phyloP scores from a whole-genome alignment of 2,329 filamentous ascomycete species.

The Neonectria hederae region DNA sequence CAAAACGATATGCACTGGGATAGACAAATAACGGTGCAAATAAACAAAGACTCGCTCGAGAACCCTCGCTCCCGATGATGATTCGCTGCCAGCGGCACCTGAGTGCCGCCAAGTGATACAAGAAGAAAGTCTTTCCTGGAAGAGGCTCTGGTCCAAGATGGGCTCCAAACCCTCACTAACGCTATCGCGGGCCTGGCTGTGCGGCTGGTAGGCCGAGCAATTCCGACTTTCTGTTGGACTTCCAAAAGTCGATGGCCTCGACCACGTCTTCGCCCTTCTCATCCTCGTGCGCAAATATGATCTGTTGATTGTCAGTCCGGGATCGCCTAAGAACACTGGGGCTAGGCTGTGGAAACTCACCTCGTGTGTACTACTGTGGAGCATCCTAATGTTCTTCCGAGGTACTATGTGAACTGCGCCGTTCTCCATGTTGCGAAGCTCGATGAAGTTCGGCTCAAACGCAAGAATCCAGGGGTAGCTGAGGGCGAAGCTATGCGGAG shows the following conservation, averaged over 20 bases:
- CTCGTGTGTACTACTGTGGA: conserved; percentile 97
- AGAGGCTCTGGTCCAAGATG: conserved; percentile 31
- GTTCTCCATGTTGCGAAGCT: conserved; percentile 94
- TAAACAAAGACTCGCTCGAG: conserved; percentile 35
- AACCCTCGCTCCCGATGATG: conserved; percentile 27
- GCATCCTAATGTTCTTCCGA: conserved; percentile 95
- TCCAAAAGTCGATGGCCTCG: conserved; percentile 97
- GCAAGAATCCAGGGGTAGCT: conserved; percentile 97
- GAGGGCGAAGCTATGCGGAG: conserved; percentile 89
- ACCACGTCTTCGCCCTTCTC: conserved; percentile 93
- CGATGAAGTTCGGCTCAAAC: conserved; percentile 97
- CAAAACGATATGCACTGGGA: conserved; percentile 14
- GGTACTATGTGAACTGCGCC: conserved; percentile 96
- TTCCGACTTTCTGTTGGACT: conserved; percentile 66
- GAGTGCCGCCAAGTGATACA: conserved; percentile 41
- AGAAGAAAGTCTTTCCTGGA: conserved; percentile 42
- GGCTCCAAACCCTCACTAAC: conserved; percentile 1
- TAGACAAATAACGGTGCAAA: conserved; percentile 29
- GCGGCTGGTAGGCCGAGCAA: conserved; percentile 40
- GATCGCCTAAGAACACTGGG: not conserved
- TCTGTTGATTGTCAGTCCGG: conserved; percentile 63
- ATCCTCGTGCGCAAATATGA: conserved; percentile 97
- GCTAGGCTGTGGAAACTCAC: conserved; percentile 59
- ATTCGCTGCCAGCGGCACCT: conserved; percentile 27
- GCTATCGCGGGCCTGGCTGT: conserved; percentile 21